Evolutionary conservation across 176 grass and related monocot genomes (phyloP).

Genomic region (Canna indica): DNA sequence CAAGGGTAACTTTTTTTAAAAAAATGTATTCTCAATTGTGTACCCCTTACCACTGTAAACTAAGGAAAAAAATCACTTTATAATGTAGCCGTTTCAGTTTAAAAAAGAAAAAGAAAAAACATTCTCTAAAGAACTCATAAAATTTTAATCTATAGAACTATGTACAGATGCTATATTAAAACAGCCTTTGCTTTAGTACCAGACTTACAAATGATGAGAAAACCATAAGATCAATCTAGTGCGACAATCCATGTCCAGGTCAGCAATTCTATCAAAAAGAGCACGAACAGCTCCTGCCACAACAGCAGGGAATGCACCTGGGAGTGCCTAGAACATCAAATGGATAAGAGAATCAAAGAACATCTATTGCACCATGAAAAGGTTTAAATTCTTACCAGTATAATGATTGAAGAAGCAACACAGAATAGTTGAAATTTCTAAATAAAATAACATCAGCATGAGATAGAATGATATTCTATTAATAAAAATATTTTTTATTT

Average conservation of each 20-base stretch:
- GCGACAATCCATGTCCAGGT: constrained; percentile 90
- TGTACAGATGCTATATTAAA: background rate
- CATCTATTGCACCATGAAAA: background rate
- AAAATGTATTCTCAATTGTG: no score
- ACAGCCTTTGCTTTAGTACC: background rate
- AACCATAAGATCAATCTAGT: constrained; percentile 98
- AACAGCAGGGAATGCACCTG: constrained; percentile 94
- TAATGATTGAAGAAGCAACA: background rate
- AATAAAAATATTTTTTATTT: background rate
- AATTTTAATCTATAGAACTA: background rate
- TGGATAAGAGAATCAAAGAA: background rate
- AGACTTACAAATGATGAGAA: constrained; percentile 93
- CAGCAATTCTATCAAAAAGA: constrained; percentile 90
- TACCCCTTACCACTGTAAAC: no score
- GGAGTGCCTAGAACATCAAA: constrained; percentile 59
- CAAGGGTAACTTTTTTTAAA: no score
- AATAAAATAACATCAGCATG: background rate
- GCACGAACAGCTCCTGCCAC: constrained; percentile 91
- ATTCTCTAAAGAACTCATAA: no score
- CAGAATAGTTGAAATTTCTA: background rate
- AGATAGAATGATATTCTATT: background rate
- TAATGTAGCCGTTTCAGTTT: no score
- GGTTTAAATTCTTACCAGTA: background rate
- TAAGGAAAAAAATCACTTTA: no score
- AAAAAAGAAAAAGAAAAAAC: no score